These are phyloP conservation scores for Trametes cingulata DNA, from an alignment of 768 basidiomycete species.

Conservation along the genomic window DNA sequence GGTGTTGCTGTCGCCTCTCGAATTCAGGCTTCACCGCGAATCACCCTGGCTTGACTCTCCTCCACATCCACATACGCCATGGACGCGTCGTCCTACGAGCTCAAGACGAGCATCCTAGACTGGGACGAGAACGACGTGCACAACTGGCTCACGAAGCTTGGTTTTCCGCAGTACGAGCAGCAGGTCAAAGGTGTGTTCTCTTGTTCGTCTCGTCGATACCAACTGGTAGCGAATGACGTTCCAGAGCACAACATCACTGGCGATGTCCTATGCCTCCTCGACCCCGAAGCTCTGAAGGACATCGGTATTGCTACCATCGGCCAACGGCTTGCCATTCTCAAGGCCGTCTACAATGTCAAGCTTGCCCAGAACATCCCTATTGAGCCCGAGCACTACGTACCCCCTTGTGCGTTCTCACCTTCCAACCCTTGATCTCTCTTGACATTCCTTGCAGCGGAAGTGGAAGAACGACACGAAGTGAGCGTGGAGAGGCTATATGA, in stretches of 20 bases:
- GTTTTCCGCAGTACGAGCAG: constrained; percentile 82
- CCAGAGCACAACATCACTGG: constrained; percentile 92
- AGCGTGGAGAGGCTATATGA: constrained; percentile 68
- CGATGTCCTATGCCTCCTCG: constrained; percentile 82
- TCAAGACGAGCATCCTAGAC: constrained; percentile 41
- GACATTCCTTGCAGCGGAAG: constrained; percentile 48
- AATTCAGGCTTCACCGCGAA: constrained; percentile 13
- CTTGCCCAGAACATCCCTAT: constrained; percentile 79
- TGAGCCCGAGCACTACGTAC: constrained; percentile 82
- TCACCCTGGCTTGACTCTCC: constrained; percentile 15
- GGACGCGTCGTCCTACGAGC: constrained; percentile 34
- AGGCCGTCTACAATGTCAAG: constrained; percentile 89
- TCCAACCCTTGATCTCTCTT: neutral
- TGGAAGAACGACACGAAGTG: constrained; percentile 53
- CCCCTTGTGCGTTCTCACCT: constrained; percentile 66
- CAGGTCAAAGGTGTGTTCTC: constrained; percentile 68
- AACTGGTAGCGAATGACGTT: constrained; percentile 1
- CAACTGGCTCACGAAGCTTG: constrained; percentile 72
- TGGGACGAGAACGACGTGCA: constrained; percentile 84
- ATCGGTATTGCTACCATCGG: constrained; percentile 90
- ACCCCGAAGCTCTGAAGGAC: constrained; percentile 81
- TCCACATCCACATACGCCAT: constrained; percentile 22
- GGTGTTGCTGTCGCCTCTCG: constrained; percentile 22
- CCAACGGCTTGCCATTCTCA: constrained; percentile 88
- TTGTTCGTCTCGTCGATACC: constrained; percentile 18